phyloP scores from a whole-genome alignment of 1,284 basidiomycete species.

The Apiotrichum mycotoxinovorans region DNA sequence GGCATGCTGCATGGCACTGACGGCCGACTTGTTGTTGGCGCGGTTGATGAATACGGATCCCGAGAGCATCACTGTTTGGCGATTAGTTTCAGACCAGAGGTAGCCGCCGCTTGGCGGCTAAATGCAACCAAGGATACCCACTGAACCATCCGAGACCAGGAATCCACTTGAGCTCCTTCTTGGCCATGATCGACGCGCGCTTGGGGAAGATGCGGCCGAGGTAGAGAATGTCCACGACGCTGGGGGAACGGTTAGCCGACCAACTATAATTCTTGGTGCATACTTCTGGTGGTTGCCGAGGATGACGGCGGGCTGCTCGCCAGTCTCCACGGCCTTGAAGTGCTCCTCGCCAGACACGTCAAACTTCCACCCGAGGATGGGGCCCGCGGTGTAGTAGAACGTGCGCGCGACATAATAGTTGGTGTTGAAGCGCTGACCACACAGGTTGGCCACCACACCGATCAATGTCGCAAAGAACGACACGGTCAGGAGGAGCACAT shows the following conservation, averaged over 20 bases:
- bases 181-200: conserved; percentile 85
- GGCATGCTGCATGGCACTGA: conserved; percentile 74
- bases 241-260: conserved; percentile 21
- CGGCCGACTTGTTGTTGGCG: conserved; percentile 69
- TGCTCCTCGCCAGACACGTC: conserved; percentile 83
- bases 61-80: conserved; percentile 70
- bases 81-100: conserved; percentile 8
- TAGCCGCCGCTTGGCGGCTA: no score
- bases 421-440: conserved; percentile 73
- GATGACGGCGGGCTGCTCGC: conserved; percentile 60
- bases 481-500: conserved; percentile 67
- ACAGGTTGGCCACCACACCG: conserved; percentile 64
- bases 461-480: conserved; percentile 72
- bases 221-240: conserved; percentile 80
- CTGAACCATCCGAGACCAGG: conserved; percentile 87
- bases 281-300: conserved; percentile 87
- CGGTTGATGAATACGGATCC: conserved; percentile 92
- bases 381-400: conserved; percentile 72
- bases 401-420: conserved; percentile 80
- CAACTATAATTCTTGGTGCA: conserved; percentile 7
- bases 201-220: conserved; percentile 85
- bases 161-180: conserved; percentile 79
- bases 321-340: conserved; percentile 56
- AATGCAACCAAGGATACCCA: conserved; percentile 27
- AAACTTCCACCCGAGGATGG: conserved; percentile 68